Base-by-base conservation (phyloP, 2,329 filamentous ascomycete genomes). In the Stemphylium beticola region DNA sequence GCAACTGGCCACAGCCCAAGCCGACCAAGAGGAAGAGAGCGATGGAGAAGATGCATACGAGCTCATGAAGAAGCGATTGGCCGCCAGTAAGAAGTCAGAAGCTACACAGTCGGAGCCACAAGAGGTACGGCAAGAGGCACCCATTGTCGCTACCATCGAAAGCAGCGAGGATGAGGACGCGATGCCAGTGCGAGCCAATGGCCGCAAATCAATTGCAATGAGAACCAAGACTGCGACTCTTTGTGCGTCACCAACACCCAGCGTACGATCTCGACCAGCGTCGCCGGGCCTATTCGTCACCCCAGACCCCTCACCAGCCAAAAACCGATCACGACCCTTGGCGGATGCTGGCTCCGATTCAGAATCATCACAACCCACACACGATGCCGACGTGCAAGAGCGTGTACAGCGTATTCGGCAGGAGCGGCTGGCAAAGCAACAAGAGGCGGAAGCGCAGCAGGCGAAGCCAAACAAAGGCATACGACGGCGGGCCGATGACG, bases 381-480 rank as follows among this genome's bases (percentile, higher is more conserved):
- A 56, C 83, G 85, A 66, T 43, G 79, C 84, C 36, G 85, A 88
- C 4, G 87, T 96, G 66, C 80, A 86, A 57, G 89, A 88, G 7
- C 83, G 96, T 0, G 83, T 95, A 10, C 86, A 86, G 40, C 84
- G 86, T 65, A 95, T 93, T 68, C 85, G 87, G 44, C 83, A 87
- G 58, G 88, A 95, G 69, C 83, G 88, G 7, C 77, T 87, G 32
- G 88, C 85, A 4, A 85, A 82, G 46, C 88, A 95, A 85, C 83
- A 17, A 82, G 38, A 78, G 80, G 64, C 74, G 69, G 32, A 74
- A 76, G 39, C 45, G 18, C 47, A 58, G 22, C 62, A 78, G 76
- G 66, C 74, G 72, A 57, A 74, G 65, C 83, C 57, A 79, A 59
- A 55, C 34, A 56, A 62, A 44, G 17, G 51, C 1, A 53, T 64